Percentiles rank a stretch among this genome's conserved stretches.
These are phyloP conservation scores for Barnettozyma populi DNA, from an alignment of 805 yeast genomes.

Conservation along the genomic window DNA sequence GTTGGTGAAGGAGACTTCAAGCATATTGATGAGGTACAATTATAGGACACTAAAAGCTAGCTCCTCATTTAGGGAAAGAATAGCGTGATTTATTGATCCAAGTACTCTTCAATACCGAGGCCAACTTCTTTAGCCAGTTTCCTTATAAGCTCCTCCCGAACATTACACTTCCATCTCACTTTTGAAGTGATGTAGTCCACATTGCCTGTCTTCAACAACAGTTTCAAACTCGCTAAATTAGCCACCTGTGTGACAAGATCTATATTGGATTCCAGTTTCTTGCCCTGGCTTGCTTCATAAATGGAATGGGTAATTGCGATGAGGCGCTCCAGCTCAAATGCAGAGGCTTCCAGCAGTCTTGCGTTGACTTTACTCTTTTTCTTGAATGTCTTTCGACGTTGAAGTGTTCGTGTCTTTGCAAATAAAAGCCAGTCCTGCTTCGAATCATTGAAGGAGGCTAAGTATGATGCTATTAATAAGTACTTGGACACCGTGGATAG, in stretches of 20 bases:
- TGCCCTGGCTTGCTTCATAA: slow-evolving; percentile 38
- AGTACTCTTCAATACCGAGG: slow-evolving; percentile 60
- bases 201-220: slow-evolving; percentile 29
- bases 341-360: slow-evolving; percentile 61
- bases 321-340: slow-evolving; percentile 73
- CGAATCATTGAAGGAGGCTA: slow-evolving; percentile 74
- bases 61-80: neutral
- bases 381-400: slow-evolving; percentile 31
- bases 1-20: slow-evolving; percentile 16
- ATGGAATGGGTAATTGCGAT: slow-evolving; percentile 76
- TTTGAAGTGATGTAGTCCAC: slow-evolving; percentile 58
- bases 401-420: slow-evolving; percentile 52
- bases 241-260: slow-evolving; percentile 31
- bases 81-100: slow-evolving; percentile 20
- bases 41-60: neutral
- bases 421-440: slow-evolving; percentile 65
- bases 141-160: slow-evolving; percentile 59
- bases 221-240: slow-evolving; percentile 31
- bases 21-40: slow-evolving; percentile 10
- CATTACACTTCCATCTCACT: slow-evolving; percentile 74
- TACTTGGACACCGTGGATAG: slow-evolving; percentile 60
- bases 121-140: slow-evolving; percentile 57
- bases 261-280: slow-evolving; percentile 27
- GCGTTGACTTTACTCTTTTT: slow-evolving; percentile 45
- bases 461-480: slow-evolving; percentile 72